These are phyloP conservation scores for Silene noctiflora DNA, from an alignment of 179 eudicot species.

Conservation along the genomic window DNA sequence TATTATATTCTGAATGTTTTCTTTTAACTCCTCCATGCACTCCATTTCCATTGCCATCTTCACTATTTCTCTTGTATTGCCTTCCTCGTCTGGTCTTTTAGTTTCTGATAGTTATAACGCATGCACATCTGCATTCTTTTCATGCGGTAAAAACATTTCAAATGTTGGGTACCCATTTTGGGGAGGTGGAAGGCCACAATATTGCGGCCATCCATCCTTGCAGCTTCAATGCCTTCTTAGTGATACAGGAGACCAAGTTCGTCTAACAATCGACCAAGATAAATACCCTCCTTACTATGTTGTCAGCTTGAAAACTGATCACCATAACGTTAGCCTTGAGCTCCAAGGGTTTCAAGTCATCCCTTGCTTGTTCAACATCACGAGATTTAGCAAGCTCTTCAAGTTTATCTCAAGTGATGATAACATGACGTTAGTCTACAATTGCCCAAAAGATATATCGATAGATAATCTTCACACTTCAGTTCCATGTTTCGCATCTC, in stretches of 20 bases:
- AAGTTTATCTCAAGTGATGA: neutral
- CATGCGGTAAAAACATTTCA: constrained; percentile 1
- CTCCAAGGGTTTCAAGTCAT: neutral
- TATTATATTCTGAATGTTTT: too few relatives aligned
- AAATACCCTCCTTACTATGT: too few relatives aligned
- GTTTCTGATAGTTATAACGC: neutral
- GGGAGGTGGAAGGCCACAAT: constrained; percentile 11
- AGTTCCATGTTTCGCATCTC: neutral
- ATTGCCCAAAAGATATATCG: constrained; percentile 17
- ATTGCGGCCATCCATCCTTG: constrained; percentile 21
- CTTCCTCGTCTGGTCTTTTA: neutral
- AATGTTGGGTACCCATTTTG: constrained; percentile 24
- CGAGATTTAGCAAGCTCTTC: neutral
- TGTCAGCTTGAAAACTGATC: too few relatives aligned
- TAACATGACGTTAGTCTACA: constrained; percentile 31
- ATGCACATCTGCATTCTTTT: neutral
- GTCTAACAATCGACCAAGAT: too few relatives aligned
- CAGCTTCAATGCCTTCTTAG: constrained; percentile 13
- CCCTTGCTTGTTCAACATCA: neutral
- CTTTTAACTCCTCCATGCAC: too few relatives aligned
- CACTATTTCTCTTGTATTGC: neutral
- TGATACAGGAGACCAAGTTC: neutral
- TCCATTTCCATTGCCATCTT: too few relatives aligned
- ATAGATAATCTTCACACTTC: neutral
- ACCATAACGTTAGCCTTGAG: neutral